A percentile compares a stretch with the other conserved stretches of the same genome.
These are phyloP conservation scores for Diplodia mutila DNA, from an alignment of 2,329 filamentous ascomycete genomes.

Conservation along the genomic window DNA sequence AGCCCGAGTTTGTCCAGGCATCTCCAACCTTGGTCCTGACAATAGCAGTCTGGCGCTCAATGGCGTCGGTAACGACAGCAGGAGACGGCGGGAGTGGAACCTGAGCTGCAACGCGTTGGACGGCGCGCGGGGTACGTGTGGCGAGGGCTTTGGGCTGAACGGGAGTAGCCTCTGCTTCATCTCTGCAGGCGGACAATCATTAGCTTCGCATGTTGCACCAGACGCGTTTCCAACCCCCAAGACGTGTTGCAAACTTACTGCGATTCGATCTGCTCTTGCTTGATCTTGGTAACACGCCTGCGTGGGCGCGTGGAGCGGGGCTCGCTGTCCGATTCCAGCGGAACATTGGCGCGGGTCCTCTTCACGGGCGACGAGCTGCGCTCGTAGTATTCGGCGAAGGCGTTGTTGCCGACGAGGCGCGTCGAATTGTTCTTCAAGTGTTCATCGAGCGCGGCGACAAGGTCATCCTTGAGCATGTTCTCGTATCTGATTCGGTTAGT, in stretches of 20 bases:
- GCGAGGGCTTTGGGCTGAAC: conserved; percentile 56
- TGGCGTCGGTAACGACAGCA: conserved; percentile 72
- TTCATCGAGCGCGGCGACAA: conserved; percentile 74
- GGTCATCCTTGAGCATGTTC: conserved; percentile 74
- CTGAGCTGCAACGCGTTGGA: conserved; percentile 51
- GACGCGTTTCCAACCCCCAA: conserved; percentile 2
- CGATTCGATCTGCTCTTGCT: conserved; percentile 40
- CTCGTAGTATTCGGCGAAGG: conserved; percentile 76
- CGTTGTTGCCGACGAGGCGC: conserved; percentile 65
- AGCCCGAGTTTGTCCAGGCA: conserved; percentile 66
- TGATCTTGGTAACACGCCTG: conserved; percentile 39
- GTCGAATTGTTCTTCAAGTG: conserved; percentile 70
- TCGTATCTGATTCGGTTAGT: conserved; percentile 60
- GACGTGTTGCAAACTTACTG: conserved; percentile 19
- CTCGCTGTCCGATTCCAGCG: conserved; percentile 43
- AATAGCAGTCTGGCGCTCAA: conserved; percentile 71
- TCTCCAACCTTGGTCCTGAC: conserved; percentile 68
- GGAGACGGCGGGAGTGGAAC: conserved; percentile 81
- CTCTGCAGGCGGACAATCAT: conserved; percentile 1
- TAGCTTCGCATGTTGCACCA: conserved; percentile 28
- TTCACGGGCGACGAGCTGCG: conserved; percentile 61
- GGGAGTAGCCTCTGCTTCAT: conserved; percentile 36
- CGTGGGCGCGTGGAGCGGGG: conserved; percentile 28
- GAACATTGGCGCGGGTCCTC: conserved; percentile 41
- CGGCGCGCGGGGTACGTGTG: conserved; percentile 39